These are phyloP conservation scores for Tephrocybe sp. DNA, from an alignment of 768 basidiomycete species.

Conservation along the genomic window DNA sequence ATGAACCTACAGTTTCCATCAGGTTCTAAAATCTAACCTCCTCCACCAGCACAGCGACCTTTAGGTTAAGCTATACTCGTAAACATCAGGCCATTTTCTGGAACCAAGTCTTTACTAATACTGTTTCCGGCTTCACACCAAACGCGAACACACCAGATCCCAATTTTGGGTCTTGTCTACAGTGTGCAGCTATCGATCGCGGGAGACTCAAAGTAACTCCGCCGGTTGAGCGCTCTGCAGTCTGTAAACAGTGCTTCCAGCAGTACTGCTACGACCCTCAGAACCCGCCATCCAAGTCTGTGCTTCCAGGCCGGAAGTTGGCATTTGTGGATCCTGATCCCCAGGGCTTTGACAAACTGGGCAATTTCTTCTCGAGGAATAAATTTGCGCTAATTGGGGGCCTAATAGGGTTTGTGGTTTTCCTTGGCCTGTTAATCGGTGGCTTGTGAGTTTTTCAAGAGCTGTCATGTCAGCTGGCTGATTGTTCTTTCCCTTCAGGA, in stretches of 20 bases:
- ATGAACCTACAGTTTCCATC: constrained; percentile 10
- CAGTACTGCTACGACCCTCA: constrained; percentile 55
- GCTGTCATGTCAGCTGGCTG: neutral
- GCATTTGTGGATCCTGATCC: constrained; percentile 56
- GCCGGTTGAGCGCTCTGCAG: constrained; percentile 34
- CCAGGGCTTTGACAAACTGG: constrained; percentile 40
- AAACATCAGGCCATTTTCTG: constrained; percentile 56
- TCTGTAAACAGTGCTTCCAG: constrained; percentile 45
- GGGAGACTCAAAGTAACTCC: constrained; percentile 40
- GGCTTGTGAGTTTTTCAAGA: constrained; percentile 37
- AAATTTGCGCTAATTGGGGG: constrained; percentile 51
- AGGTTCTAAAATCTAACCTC: constrained; percentile 4
- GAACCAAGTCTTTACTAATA: constrained; percentile 55
- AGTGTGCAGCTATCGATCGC: constrained; percentile 60
- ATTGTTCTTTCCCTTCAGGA: constrained; percentile 10
- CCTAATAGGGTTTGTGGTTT: constrained; percentile 35
- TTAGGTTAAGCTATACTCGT: constrained; percentile 57
- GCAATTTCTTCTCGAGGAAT: constrained; percentile 39
- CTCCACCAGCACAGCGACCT: constrained; percentile 47
- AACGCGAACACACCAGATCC: constrained; percentile 59
- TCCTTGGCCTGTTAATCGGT: constrained; percentile 36
- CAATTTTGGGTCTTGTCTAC: constrained; percentile 63
- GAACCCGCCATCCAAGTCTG: constrained; percentile 38
- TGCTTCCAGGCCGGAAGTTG: constrained; percentile 44
- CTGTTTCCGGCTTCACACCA: constrained; percentile 57